phyloP scores from a whole-genome alignment of 495 filamentous ascomycete species.

The Neurospora hispaniola region DNA sequence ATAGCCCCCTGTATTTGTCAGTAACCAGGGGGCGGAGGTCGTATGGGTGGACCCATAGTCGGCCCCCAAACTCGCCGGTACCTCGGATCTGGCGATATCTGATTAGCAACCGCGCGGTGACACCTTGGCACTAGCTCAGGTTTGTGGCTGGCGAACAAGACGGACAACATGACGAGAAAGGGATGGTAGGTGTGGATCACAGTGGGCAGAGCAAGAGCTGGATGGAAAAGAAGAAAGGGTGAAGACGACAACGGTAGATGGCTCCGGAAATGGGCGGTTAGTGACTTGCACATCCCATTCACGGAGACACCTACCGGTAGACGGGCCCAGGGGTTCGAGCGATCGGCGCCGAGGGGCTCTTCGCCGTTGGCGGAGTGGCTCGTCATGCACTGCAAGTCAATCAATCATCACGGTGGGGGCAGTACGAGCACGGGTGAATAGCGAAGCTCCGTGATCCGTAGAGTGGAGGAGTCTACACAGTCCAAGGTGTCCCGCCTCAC shows the following conservation, averaged over 20 bases:
- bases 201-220: neutral
- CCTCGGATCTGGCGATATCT: neutral
- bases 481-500: neutral
- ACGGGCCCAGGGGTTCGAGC: neutral
- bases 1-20: neutral
- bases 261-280: too few species aligned
- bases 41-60: neutral
- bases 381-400: neutral
- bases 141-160: neutral
- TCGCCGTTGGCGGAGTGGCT: neutral
- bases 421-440: neutral
- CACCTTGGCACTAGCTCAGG: neutral
- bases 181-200: neutral
- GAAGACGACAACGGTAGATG: neutral
- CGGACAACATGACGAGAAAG: neutral
- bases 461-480: neutral
- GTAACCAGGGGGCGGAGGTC: neutral
- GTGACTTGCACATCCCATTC: too few species aligned
- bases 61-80: neutral
- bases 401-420: neutral
- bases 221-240: neutral
- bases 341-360: neutral
- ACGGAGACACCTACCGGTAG: too few species aligned
- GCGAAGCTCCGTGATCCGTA: neutral
- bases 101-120: neutral